These are phyloP conservation scores for Backusella parvicylindrica DNA, from an alignment of 192 early-diverging fungal species.

Conservation along the genomic window DNA sequence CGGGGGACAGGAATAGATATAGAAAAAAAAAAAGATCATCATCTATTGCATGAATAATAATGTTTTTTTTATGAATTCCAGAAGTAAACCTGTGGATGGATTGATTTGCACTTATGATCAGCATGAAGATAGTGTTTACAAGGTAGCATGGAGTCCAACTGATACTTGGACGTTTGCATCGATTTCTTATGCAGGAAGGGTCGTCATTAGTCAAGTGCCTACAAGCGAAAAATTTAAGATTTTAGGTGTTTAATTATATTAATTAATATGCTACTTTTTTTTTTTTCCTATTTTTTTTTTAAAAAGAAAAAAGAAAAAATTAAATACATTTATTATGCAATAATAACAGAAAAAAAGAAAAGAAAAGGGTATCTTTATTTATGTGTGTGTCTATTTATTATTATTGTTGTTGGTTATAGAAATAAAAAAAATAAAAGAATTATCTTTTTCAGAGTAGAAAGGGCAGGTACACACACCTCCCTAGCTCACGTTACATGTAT, in stretches of 20 bases:
- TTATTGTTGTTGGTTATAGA: neutral
- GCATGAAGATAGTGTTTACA: constrained; percentile 93
- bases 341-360: neutral
- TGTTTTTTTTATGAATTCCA: constrained; percentile 7
- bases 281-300: neutral
- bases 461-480: neutral
- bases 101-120: constrained; percentile 87
- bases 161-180: constrained; percentile 96
- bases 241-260: constrained; percentile 25
- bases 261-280: too few relatives aligned
- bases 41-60: neutral
- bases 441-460: neutral
- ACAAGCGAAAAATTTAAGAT: constrained; percentile 30
- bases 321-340: constrained; percentile 4
- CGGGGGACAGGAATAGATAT: too few relatives aligned
- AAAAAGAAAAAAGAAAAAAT: neutral
- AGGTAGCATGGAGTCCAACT: constrained; percentile 82
- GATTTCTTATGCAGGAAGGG: constrained; percentile 88
- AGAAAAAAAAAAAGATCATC: too few relatives aligned
- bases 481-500: neutral
- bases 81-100: constrained; percentile 64
- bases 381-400: neutral
- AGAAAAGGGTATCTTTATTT: constrained; percentile 2
- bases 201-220: constrained; percentile 93
- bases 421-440: neutral